phyloP scores from a whole-genome alignment of 2,329 filamentous ascomycete species.

The Aspergillus piperis region DNA sequence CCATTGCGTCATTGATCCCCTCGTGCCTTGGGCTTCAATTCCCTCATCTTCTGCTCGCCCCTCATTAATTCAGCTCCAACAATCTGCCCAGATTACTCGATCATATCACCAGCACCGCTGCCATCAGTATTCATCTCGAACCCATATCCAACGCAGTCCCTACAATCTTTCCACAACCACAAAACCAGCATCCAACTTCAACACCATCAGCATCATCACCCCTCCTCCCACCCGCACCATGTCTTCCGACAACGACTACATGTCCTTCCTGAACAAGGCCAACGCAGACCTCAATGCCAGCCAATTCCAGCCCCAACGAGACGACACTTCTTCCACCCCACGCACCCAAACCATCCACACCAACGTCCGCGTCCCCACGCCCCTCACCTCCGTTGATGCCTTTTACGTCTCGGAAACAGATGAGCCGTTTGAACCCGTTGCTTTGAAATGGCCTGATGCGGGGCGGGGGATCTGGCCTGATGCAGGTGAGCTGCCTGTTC shows the following conservation, averaged over 20 bases:
- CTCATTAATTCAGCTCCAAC: background rate
- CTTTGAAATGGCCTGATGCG: conserved; percentile 57
- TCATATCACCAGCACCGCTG: background rate
- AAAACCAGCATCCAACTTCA: background rate
- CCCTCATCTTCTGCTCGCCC: conserved; percentile 1
- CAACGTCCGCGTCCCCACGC: conserved; percentile 61
- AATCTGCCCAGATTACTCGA: background rate
- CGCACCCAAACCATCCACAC: conserved; percentile 44
- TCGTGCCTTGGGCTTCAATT: conserved; percentile 17
- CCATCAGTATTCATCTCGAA: background rate
- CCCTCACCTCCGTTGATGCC: conserved; percentile 58
- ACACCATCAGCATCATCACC: background rate
- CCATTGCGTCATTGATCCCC: conserved; percentile 31
- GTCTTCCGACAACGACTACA: conserved; percentile 76
- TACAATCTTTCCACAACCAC: background rate
- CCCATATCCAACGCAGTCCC: background rate
- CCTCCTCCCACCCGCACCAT: conserved; percentile 30
- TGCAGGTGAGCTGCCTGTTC: conserved; percentile 28
- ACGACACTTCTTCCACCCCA: conserved; percentile 29
- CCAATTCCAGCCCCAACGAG: conserved; percentile 22
- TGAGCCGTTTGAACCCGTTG: conserved; percentile 79
- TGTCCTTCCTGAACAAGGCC: conserved; percentile 81
- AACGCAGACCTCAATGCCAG: conserved; percentile 63
- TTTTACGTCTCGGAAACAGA: conserved; percentile 82
- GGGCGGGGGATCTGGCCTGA: conserved; percentile 37